Conservation (phyloP, 805 yeast species). For the Kodamaea laetipori region DNA sequence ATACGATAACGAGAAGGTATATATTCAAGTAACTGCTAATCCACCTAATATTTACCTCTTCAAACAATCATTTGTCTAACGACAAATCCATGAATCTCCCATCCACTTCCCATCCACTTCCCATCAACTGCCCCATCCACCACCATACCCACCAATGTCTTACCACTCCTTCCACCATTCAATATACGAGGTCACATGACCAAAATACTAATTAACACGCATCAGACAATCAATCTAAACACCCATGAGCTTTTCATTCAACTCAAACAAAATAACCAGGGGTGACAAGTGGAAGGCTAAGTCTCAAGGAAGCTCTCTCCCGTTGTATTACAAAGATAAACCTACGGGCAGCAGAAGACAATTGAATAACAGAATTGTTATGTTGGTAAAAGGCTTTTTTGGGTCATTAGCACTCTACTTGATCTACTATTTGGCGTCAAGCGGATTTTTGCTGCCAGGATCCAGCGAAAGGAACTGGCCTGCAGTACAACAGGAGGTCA, state of each 20-base stretch:
- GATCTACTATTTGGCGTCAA: slow-evolving; percentile 29
- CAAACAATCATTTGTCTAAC: too few relatives aligned
- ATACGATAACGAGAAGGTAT: too few relatives aligned
- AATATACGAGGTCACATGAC: slow-evolving; percentile 1
- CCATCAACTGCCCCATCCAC: too few relatives aligned
- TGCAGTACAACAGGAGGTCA: slow-evolving; percentile 57
- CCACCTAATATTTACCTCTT: too few relatives aligned
- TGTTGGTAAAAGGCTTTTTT: slow-evolving; percentile 48
- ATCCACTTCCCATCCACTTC: too few relatives aligned
- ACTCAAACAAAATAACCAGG: slow-evolving; percentile 13
- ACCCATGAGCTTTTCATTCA: slow-evolving; percentile 16
- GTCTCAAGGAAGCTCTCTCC: slow-evolving; percentile 21
- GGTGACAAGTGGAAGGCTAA: slow-evolving; percentile 25
- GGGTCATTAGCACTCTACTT: slow-evolving; percentile 44
- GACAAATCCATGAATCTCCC: too few relatives aligned
- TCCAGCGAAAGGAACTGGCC: slow-evolving; percentile 41
- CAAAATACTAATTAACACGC: neutral
- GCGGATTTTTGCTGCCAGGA: slow-evolving; percentile 7
- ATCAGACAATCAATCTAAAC: neutral
- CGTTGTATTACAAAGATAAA: slow-evolving; percentile 40
- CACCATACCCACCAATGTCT: too few relatives aligned
- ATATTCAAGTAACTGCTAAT: too few relatives aligned
- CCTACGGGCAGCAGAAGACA: slow-evolving; percentile 19
- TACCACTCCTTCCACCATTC: too few relatives aligned
- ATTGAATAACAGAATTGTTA: slow-evolving; percentile 21